These are phyloP conservation scores for Globisporangium acanthophoron DNA, from an alignment of 352 stramenopile species.

Conservation along the genomic window DNA sequence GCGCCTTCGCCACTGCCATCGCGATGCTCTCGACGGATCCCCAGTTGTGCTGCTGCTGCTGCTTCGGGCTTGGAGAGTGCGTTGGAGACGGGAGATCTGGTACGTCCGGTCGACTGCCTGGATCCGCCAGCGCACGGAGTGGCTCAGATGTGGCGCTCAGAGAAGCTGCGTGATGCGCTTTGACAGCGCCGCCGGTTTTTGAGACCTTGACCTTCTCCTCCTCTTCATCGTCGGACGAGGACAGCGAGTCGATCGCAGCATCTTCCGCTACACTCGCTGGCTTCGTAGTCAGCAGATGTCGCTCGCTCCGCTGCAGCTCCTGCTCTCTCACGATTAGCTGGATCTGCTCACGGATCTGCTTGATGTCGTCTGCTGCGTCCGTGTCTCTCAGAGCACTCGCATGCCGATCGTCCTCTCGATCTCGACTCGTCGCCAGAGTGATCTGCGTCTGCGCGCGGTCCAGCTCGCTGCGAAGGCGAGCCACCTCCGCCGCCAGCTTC, in stretches of 20 bases:
- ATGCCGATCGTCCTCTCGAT: not conserved
- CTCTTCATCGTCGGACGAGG: constrained; percentile 10
- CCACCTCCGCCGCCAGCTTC: constrained; percentile 28
- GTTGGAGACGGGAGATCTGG: not conserved
- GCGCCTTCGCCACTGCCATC: constrained; percentile 28
- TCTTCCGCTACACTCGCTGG: not conserved
- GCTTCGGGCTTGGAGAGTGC: not conserved
- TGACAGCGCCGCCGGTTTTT: not conserved
- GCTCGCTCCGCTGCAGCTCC: constrained; percentile 7
- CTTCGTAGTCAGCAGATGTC: not conserved
- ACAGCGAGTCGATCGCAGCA: constrained; percentile 17
- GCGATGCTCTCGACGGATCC: constrained; percentile 30
- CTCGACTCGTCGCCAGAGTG: not conserved
- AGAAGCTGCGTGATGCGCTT: not conserved
- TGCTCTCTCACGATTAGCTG: constrained; percentile 8
- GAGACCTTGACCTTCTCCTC: not conserved
- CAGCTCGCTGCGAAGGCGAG: constrained; percentile 27
- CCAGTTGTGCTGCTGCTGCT: constrained; percentile 1
- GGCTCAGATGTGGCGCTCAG: too few species aligned
- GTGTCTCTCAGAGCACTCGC: not conserved
- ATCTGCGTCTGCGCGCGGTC: constrained; percentile 15
- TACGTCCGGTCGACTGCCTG: not conserved
- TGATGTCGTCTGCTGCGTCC: constrained; percentile 5
- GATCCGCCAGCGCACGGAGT: not conserved
- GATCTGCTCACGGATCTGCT: constrained; percentile 9